These are phyloP conservation scores for Citrullus mucosospermus DNA, from an alignment of 306 rosid genomes.

Conservation along the genomic window DNA sequence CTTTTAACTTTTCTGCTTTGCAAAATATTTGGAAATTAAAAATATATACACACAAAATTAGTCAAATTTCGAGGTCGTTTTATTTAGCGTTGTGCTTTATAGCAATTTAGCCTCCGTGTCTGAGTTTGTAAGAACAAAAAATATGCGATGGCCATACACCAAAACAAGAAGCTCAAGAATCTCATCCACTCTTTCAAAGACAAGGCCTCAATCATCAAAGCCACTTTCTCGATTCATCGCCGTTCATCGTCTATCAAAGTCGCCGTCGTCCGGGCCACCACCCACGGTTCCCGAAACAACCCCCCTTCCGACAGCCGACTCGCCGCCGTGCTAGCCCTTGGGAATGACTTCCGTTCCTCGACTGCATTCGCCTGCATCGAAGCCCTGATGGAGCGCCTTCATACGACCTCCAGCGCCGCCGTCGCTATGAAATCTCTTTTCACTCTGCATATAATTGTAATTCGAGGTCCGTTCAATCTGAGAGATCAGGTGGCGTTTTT, in stretches of 20 bases:
- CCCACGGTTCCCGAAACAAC: conserved; percentile 26
- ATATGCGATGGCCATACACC: conserved; percentile 17
- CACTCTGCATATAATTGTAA: conserved; percentile 42
- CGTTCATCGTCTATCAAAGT: conserved; percentile 29
- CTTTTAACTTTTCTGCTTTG: neutral
- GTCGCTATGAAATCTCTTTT: conserved; percentile 77
- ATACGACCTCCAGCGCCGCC: conserved; percentile 37
- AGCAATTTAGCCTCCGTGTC: neutral
- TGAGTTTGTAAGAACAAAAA: neutral
- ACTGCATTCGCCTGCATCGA: conserved; percentile 38
- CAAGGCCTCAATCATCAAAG: conserved; percentile 47
- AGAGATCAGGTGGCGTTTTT: conserved; percentile 34
- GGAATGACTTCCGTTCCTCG: conserved; percentile 12
- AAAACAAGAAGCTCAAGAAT: conserved; percentile 22
- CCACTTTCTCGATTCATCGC: conserved; percentile 36
- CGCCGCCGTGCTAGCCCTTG: conserved; percentile 34
- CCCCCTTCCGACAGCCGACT: conserved; percentile 39
- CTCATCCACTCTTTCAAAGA: conserved; percentile 46
- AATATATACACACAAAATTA: neutral
- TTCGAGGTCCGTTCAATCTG: conserved; percentile 36
- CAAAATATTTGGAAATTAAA: neutral
- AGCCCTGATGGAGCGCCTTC: conserved; percentile 65
- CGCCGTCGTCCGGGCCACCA: conserved; percentile 66
- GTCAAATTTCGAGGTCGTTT: neutral
- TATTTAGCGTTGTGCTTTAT: neutral